Conservation (phyloP, 2,329 filamentous ascomycete genomes). For the Trichoderma simmonsii region DNA sequence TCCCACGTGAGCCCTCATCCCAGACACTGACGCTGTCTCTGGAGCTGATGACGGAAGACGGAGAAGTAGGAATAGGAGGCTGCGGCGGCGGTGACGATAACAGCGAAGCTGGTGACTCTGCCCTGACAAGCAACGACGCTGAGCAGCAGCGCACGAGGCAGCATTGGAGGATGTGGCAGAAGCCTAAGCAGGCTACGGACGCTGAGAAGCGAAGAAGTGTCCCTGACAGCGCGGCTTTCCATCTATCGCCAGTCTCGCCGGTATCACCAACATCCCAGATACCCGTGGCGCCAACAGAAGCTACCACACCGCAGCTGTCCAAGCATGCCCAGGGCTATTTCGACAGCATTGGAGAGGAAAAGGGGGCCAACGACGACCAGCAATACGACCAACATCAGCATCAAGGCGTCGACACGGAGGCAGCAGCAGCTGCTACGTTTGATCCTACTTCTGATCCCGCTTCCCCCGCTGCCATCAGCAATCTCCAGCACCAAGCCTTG, state of each 20-base stretch:
- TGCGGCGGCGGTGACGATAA: background rate
- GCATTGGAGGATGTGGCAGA: background rate
- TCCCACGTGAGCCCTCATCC: constrained; percentile 9
- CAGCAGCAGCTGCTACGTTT: background rate
- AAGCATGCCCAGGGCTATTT: background rate
- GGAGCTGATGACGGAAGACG: constrained; percentile 8
- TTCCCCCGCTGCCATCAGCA: background rate
- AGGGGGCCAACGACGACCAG: background rate
- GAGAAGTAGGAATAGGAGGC: constrained; percentile 7
- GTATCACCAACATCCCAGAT: background rate
- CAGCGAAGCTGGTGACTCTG: constrained; percentile 9
- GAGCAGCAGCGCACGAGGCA: background rate
- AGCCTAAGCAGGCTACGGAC: background rate
- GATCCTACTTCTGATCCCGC: background rate
- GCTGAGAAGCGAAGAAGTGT: background rate
- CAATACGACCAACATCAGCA: background rate
- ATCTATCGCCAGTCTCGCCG: background rate
- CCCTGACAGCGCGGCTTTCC: background rate
- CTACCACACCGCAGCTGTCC: background rate
- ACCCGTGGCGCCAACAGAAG: background rate
- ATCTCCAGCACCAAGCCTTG: background rate
- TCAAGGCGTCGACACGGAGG: background rate
- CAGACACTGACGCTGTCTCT: constrained; percentile 10
- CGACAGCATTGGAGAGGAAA: background rate
- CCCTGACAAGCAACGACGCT: background rate